Evolutionary conservation across 768 basidiomycete genomes (phyloP).

Genomic region (Tylopilus balloui): DNA sequence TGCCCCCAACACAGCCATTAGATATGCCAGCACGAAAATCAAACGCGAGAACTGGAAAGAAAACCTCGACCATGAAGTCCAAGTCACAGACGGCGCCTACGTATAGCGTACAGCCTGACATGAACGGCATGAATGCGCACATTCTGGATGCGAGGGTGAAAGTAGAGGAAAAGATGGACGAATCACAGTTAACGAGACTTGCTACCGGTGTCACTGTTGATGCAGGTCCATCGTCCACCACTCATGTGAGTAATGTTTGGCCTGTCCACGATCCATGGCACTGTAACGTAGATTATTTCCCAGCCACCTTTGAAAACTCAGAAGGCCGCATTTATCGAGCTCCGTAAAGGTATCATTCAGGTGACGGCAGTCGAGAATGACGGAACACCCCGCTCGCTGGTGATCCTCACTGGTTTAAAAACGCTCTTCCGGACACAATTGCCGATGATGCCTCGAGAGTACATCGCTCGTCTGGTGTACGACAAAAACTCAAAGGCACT

Average conservation of each 20-base stretch:
- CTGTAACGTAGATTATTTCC: constrained; percentile 6
- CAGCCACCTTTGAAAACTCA: constrained; percentile 59
- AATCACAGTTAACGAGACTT: constrained; percentile 68
- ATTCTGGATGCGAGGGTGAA: constrained; percentile 54
- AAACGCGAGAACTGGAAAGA: constrained; percentile 49
- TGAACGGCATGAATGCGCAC: constrained; percentile 43
- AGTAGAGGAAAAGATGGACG: constrained; percentile 76
- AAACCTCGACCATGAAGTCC: constrained; percentile 51
- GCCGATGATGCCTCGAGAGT: constrained; percentile 98
- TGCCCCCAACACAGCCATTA: constrained; percentile 29
- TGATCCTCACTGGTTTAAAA: constrained; percentile 92
- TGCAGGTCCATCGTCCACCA: constrained; percentile 43
- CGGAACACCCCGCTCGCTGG: constrained; percentile 62
- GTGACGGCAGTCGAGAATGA: constrained; percentile 86
- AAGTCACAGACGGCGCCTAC: constrained; percentile 56
- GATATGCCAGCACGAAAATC: constrained; percentile 32
- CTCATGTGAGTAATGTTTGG: constrained; percentile 39
- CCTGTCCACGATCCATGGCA: not conserved
- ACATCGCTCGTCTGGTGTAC: constrained; percentile 92
- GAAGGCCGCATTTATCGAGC: constrained; percentile 75
- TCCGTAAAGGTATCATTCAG: constrained; percentile 77
- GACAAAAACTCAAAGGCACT: constrained; percentile 89
- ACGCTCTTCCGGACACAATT: constrained; percentile 96
- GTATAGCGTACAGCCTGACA: constrained; percentile 36
- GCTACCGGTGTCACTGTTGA: constrained; percentile 81